Evolutionary conservation across 1,139 yeast species (phyloP), one percentile per base, ranked within the genome.

Genomic region (Taphrina populina): DNA sequence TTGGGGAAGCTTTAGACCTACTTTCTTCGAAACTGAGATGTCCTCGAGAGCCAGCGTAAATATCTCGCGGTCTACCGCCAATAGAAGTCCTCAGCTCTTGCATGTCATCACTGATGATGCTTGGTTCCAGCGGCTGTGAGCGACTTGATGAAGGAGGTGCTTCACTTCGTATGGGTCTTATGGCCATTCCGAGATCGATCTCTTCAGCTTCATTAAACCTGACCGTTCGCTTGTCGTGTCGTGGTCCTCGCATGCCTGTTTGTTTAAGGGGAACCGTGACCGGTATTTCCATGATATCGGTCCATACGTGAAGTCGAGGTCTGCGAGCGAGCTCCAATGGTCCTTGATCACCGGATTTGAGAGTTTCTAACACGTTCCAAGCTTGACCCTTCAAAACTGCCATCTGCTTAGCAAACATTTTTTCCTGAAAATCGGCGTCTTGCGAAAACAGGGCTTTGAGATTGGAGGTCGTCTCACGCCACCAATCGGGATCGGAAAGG

Each of bases 331-430:
- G 70, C 60, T 83, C 88, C 58, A 83, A 70, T 0, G 88, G 90
- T 0, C 88, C 88, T 52, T 81, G 83, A 44, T 76, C 75, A 1
- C 74, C 73, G 39, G 73, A 69, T 63, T 80, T 80, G 54, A 84
- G 68, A 0, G 83, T 76, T 62, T 84, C 88, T 3, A 83, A 84
- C 5, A 84, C 83, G 62, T 83, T 83, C 69, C 82, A 83, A 0
- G 92, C 88, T 64, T 84, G 92, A 0, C 94, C 94, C 64, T 84
- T 84, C 63, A 84, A 64, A 0, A 84, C 84, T 0, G 87, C 82
- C 73, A 83, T 73, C 64, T 84, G 92, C 58, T 79, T 77, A 39
- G 70, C 71, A 82, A 86, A 84, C 81, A 83, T 76, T 47, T 87
- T 70, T 60, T 77, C 80, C 60, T 78, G 80, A 66, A 83, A 83